A percentile compares a stretch with the other conserved stretches of the same genome.
phyloP scores from a whole-genome alignment of 306 rosid genomes.

The Chamaecrista fasciculata region DNA sequence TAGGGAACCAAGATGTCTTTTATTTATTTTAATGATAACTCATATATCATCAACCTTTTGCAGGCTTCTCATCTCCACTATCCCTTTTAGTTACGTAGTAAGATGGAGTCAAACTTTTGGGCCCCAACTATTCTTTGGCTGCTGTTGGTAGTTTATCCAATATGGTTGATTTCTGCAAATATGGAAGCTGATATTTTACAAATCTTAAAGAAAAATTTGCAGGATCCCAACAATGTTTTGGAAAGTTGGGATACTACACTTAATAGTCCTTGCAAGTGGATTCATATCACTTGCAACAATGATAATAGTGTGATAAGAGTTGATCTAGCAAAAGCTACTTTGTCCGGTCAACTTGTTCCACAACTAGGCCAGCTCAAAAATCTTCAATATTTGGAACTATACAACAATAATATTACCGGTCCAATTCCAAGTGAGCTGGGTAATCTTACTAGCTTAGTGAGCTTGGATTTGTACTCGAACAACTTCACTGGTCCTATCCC shows the following conservation, averaged over 20 bases:
- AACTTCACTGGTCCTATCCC: conserved; percentile 87
- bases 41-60: too few species aligned
- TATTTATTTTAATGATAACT: too few species aligned
- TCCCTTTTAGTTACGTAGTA: conserved; percentile 47
- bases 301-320: conserved; percentile 97
- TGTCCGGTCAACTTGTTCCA: conserved; percentile 93
- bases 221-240: conserved; percentile 91
- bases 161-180: conserved; percentile 85
- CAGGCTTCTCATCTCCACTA: too few species aligned
- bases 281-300: conserved; percentile 97
- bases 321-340: conserved; percentile 94
- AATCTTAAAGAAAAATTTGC: conserved; percentile 78
- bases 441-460: conserved; percentile 97
- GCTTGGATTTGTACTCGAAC: conserved; percentile 96
- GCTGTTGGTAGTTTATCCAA: conserved; percentile 55
- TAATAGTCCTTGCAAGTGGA: conserved; percentile 97
- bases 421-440: conserved; percentile 91
- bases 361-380: conserved; percentile 96
- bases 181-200: conserved; percentile 99
- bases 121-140: conserved; percentile 52
- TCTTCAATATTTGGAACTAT: conserved; percentile 96
- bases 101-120: conserved; percentile 58
- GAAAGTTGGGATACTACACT: conserved; percentile 99
- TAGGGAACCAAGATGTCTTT: too few species aligned
- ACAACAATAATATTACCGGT: conserved; percentile 93